These are phyloP conservation scores for Cladochytrium replicatum DNA, from an alignment of 192 early-diverging fungal species.

Conservation along the genomic window DNA sequence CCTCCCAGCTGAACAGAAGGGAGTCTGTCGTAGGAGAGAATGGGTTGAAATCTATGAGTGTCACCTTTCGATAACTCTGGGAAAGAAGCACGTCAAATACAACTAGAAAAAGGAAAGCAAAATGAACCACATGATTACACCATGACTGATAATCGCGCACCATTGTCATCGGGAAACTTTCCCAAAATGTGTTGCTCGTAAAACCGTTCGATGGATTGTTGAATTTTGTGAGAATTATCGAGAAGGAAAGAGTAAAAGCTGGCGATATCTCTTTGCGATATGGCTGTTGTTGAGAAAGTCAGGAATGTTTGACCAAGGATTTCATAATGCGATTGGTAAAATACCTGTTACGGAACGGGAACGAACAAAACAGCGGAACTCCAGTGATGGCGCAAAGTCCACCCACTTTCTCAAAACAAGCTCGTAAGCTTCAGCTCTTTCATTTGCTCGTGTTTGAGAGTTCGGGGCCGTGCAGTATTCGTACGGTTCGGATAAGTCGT, in stretches of 20 bases:
- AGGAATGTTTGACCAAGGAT: conserved; percentile 6
- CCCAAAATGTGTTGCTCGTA: conserved; percentile 53
- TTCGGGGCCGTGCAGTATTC: conserved; percentile 48
- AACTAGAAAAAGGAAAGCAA: conserved; percentile 33
- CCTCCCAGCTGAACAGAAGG: conserved; percentile 74
- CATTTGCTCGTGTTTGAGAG: not conserved
- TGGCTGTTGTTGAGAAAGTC: conserved; percentile 28
- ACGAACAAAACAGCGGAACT: conserved; percentile 92
- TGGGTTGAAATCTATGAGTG: conserved; percentile 88
- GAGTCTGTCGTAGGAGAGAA: conserved; percentile 70
- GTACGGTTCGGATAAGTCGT: conserved; percentile 70
- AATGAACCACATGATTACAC: not conserved
- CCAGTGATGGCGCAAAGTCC: conserved; percentile 70
- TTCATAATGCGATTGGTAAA: not conserved
- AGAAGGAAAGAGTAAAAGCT: conserved; percentile 74
- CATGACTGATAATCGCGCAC: not conserved
- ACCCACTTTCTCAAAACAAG: conserved; percentile 87
- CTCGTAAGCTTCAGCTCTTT: conserved; percentile 34
- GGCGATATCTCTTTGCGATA: conserved; percentile 72
- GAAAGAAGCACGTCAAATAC: conserved; percentile 87
- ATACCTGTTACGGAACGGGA: conserved; percentile 57
- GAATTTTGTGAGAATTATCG: conserved; percentile 39
- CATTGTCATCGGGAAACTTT: conserved; percentile 47
- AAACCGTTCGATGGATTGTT: conserved; percentile 49
- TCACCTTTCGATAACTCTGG: conserved; percentile 46